These are phyloP conservation scores for Neofusicoccum ribis DNA, from an alignment of 2,329 filamentous ascomycete species.

Conservation along the genomic window DNA sequence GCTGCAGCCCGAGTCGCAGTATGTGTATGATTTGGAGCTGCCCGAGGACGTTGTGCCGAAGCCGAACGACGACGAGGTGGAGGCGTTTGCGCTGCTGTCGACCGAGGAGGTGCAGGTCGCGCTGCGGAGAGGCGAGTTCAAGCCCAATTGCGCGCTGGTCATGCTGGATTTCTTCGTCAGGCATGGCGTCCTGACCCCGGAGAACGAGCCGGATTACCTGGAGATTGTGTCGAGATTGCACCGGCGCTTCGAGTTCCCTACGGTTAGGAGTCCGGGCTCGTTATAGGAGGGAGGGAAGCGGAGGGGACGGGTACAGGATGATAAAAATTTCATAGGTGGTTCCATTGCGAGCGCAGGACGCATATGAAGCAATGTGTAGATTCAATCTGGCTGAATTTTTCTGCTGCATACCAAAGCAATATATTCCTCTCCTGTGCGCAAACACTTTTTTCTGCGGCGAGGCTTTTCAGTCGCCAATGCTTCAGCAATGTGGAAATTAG, in stretches of 20 bases:
- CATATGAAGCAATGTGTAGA: conserved; percentile 18
- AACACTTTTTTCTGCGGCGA: neutral
- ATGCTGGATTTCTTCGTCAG: conserved; percentile 88
- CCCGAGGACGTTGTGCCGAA: conserved; percentile 65
- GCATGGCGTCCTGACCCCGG: conserved; percentile 74
- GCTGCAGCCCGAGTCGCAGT: conserved; percentile 88
- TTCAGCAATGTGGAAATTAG: conserved; percentile 1
- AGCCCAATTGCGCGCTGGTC: conserved; percentile 86
- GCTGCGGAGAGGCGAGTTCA: conserved; percentile 74
- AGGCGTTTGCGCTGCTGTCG: conserved; percentile 75
- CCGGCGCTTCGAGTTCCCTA: conserved; percentile 74
- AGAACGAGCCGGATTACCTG: conserved; percentile 76
- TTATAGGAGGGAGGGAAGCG: conserved; percentile 32
- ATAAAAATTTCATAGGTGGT: conserved; percentile 26
- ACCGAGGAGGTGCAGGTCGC: conserved; percentile 74
- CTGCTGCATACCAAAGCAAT: neutral
- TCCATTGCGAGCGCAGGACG: conserved; percentile 28
- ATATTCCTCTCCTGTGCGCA: neutral
- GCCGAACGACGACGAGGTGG: conserved; percentile 87
- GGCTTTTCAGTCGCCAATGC: conserved; percentile 9
- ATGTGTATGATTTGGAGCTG: conserved; percentile 85
- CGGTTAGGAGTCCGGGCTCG: conserved; percentile 29
- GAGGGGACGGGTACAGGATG: conserved; percentile 23
- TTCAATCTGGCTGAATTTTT: conserved; percentile 12
- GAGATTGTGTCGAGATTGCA: conserved; percentile 76